Base-by-base conservation (phyloP, 345 rosid genomes). In the Eutrema yunnanense region DNA sequence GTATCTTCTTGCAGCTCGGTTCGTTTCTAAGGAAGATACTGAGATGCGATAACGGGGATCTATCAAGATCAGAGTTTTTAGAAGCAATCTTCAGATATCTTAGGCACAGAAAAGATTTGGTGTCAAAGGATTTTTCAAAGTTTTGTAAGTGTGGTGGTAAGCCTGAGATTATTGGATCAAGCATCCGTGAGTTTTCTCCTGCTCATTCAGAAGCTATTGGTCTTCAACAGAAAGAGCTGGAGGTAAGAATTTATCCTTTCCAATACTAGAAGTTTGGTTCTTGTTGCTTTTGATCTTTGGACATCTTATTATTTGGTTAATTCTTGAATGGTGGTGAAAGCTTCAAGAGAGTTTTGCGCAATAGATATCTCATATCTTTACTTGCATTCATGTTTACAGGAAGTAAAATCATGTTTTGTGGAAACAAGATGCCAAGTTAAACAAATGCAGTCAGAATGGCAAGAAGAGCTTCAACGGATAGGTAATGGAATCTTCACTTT, bases 1-100 rank as follows among this genome's bases (percentile, higher is more conserved):
- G 58, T 56, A 50, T 48, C 44, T 32, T 27, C 26, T 30, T 76
- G 63, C 80, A 82, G 82, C 42, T 82, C 33, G 72, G 85, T 59
- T 73, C 80, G 38, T 84, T 89, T 82, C 71, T 92, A 80, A 88
- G 86, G 84, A 90, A 90, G 83, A 76, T 91, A 30, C 66, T 88
- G 78, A 88, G 77, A 80, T 84, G 92, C 32, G 93, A 91, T 63
- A 75, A 80, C 8, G 86, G 84, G 51, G 75, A 80, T 29, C 81
- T 85, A 9, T 85, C 97, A 36, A 95, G 81, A 65, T 57, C 86
- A 63, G 88, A 87, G 73, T 87, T 91, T 19, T 22, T 83, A 44
- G 90, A 90, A 83, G 92, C 92, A 48, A 82, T 90, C 77, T 84
- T 88, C 26, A 83, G 80, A 36, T 95, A 95, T 78, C 96, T 95